phyloP scores from a whole-genome alignment of 2,329 filamentous ascomycete genomes.

The Fusarium incarnatum region DNA sequence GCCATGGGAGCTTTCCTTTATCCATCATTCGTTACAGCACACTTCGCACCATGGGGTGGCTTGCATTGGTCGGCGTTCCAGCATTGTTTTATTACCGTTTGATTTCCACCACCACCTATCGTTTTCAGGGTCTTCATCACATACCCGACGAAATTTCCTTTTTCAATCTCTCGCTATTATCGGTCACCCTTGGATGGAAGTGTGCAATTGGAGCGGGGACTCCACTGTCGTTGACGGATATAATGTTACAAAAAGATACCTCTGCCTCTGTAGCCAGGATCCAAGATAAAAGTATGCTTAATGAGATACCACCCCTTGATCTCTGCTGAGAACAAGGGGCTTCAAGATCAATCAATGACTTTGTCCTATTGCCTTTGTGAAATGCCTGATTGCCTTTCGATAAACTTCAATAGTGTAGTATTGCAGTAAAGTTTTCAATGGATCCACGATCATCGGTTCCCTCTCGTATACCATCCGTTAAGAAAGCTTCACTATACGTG shows the following conservation, averaged over 20 bases:
- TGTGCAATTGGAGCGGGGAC: constrained; percentile 37
- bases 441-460: constrained; percentile 34
- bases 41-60: constrained; percentile 28
- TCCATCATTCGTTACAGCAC: constrained; percentile 39
- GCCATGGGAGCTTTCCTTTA: constrained; percentile 27
- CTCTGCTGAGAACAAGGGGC: constrained; percentile 22
- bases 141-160: constrained; percentile 42
- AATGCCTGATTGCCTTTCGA: not conserved
- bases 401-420: not conserved
- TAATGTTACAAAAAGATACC: constrained; percentile 45
- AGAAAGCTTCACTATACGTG: constrained; percentile 15
- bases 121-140: constrained; percentile 38
- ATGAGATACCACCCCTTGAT: constrained; percentile 36
- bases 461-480: constrained; percentile 33
- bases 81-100: constrained; percentile 42
- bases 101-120: constrained; percentile 36
- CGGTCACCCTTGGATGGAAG: constrained; percentile 34
- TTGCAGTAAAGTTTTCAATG: constrained; percentile 4
- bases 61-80: constrained; percentile 47
- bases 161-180: constrained; percentile 42
- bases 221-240: constrained; percentile 40
- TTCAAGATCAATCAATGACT: constrained; percentile 18
- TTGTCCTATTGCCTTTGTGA: constrained; percentile 11
- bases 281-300: constrained; percentile 46
- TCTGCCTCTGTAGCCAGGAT: constrained; percentile 38